These are phyloP conservation scores for Colletotrichum tropicicola DNA, from an alignment of 2,329 filamentous ascomycete genomes.

Conservation along the genomic window DNA sequence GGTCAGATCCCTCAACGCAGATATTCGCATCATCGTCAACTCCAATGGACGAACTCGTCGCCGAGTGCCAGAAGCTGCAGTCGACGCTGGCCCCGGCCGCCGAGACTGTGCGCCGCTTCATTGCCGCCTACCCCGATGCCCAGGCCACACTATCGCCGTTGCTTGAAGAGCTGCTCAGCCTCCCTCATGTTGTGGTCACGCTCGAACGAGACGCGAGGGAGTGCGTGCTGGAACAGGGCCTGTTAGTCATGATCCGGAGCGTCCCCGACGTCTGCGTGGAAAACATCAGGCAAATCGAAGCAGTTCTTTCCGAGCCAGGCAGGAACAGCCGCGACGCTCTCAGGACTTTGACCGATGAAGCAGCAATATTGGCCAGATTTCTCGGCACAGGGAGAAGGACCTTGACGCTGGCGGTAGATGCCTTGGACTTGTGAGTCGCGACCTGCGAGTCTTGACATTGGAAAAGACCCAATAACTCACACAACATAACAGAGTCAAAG, in stretches of 20 bases:
- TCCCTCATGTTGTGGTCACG: background rate
- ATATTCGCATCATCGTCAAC: background rate
- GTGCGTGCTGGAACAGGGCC: background rate
- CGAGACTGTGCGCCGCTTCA: background rate
- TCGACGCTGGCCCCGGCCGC: background rate
- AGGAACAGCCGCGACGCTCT: background rate
- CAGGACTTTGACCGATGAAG: background rate
- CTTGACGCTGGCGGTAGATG: background rate
- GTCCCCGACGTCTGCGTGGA: background rate
- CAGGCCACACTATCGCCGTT: conserved; percentile 3
- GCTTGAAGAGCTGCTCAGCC: background rate
- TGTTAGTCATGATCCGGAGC: background rate
- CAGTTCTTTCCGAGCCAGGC: background rate
- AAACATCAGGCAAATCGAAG: background rate
- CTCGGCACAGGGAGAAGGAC: background rate
- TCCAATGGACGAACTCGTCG: background rate
- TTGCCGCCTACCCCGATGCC: background rate
- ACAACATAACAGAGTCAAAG: background rate
- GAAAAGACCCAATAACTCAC: background rate
- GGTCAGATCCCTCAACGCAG: no score
- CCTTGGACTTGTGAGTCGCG: conserved; percentile 14
- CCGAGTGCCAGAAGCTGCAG: conserved; percentile 7
- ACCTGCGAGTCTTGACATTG: background rate
- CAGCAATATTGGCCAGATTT: background rate
- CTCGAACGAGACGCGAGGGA: background rate